These are phyloP conservation scores for Anthracocystis walkeri DNA, from an alignment of 1,284 basidiomycete species.

Conservation along the genomic window DNA sequence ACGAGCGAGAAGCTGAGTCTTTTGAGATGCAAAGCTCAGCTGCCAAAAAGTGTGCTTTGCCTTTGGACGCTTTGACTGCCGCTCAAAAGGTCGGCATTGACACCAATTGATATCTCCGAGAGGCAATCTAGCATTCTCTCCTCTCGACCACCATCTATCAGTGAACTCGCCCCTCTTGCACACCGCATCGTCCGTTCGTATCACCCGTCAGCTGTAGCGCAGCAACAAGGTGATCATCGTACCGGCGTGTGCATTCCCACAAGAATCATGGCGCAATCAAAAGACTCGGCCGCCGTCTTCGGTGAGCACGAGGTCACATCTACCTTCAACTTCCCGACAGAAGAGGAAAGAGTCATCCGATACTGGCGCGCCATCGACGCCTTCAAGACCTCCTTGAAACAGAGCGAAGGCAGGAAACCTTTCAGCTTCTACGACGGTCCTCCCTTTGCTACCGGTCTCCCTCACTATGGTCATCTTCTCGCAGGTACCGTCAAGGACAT, in stretches of 20 bases:
- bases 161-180: not conserved
- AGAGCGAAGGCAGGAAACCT: constrained; percentile 87
- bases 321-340: constrained; percentile 87
- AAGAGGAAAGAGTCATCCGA: constrained; percentile 90
- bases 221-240: constrained; percentile 3
- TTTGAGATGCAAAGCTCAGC: too few species aligned
- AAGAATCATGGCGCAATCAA: constrained; percentile 32
- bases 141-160: not conserved
- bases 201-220: not conserved
- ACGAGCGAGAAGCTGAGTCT: too few species aligned
- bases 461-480: constrained; percentile 83
- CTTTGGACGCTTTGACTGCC: constrained; percentile 7
- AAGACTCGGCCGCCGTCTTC: constrained; percentile 32
- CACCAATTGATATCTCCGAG: not conserved
- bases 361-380: constrained; percentile 98
- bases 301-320: constrained; percentile 70
- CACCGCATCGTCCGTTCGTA: not conserved
- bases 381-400: constrained; percentile 91
- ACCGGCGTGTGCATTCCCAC: constrained; percentile 3
- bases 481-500: constrained; percentile 95
- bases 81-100: too few species aligned
- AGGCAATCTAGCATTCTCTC: not conserved
- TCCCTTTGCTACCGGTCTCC: constrained; percentile 95
- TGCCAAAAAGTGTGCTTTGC: too few species aligned
- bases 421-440: constrained; percentile 98